phyloP scores from a whole-genome alignment of 257 asterid species.

The Fraxinus quadrangulata region DNA sequence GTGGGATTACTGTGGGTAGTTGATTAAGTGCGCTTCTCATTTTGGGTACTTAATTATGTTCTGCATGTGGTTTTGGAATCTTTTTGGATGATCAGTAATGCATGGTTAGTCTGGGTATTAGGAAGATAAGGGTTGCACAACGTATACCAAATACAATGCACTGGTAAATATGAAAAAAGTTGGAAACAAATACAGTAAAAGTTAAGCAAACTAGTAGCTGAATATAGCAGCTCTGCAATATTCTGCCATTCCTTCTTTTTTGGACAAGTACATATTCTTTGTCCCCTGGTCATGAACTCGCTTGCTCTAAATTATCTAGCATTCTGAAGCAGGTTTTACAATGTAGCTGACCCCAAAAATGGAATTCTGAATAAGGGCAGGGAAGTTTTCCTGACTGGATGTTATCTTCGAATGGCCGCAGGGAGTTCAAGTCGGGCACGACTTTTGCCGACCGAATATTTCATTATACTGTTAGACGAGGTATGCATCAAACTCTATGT shows the following conservation, averaged over 20 bases:
- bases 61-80: background rate
- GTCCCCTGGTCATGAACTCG: background rate
- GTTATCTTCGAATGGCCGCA: constrained; percentile 72
- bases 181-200: constrained; percentile 3
- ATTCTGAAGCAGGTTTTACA: constrained; percentile 66
- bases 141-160: constrained; percentile 9
- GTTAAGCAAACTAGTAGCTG: constrained; percentile 3
- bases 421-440: constrained; percentile 58
- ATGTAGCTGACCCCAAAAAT: constrained; percentile 67
- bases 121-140: background rate
- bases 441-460: constrained; percentile 89
- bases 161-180: background rate
- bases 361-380: constrained; percentile 88
- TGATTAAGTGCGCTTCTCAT: constrained; percentile 5
- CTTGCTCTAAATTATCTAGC: constrained; percentile 30
- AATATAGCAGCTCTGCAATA: background rate
- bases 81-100: background rate
- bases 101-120: constrained; percentile 6
- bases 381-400: constrained; percentile 85
- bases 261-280: background rate
- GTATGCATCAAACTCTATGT: constrained; percentile 37
- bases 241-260: background rate
- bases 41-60: constrained; percentile 12
- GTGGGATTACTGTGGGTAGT: background rate
- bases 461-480: constrained; percentile 82